These are phyloP conservation scores for Komagataella kurtzmanii DNA, from an alignment of 805 yeast species.

Conservation along the genomic window DNA sequence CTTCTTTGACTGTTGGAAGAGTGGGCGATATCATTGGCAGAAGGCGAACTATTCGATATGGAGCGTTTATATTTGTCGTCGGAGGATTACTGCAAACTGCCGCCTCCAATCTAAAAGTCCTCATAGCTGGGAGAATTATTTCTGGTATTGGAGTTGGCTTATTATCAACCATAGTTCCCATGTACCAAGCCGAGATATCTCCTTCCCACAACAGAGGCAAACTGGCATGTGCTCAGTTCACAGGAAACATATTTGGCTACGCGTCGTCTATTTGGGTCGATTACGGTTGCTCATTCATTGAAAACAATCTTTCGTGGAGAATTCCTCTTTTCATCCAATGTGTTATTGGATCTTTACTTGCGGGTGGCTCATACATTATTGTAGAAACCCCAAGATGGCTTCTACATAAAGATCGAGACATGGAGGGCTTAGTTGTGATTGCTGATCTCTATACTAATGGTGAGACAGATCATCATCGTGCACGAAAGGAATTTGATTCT, in stretches of 20 bases:
- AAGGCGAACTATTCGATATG: slow-evolving; percentile 58
- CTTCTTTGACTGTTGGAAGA: slow-evolving; percentile 62
- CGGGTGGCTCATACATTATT: slow-evolving; percentile 61
- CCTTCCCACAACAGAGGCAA: slow-evolving; percentile 81
- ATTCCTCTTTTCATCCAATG: slow-evolving; percentile 69
- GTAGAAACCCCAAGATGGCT: slow-evolving; percentile 89
- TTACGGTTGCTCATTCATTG: slow-evolving; percentile 56
- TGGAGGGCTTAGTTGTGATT: slow-evolving; percentile 29
- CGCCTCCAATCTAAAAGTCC: slow-evolving; percentile 34
- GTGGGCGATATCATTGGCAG: slow-evolving; percentile 73
- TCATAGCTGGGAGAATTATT: slow-evolving; percentile 66
- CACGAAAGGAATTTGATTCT: slow-evolving; percentile 28
- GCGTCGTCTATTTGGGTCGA: slow-evolving; percentile 81
- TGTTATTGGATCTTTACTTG: slow-evolving; percentile 48
- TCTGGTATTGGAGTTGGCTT: slow-evolving; percentile 85
- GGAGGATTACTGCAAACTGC: slow-evolving; percentile 68
- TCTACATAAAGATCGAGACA: slow-evolving; percentile 57
- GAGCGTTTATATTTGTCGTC: slow-evolving; percentile 58
- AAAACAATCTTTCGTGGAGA: slow-evolving; percentile 59
- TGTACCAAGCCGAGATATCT: slow-evolving; percentile 78
- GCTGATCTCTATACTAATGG: slow-evolving; percentile 18
- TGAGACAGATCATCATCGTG: slow-evolving; percentile 6
- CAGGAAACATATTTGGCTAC: slow-evolving; percentile 77
- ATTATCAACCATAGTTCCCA: slow-evolving; percentile 72
- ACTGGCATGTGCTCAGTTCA: slow-evolving; percentile 77